Evolutionary conservation across 148 eudicot species (phyloP), one percentile per base, ranked within the genome.

Genomic region (Hydrangea macrophylla): DNA sequence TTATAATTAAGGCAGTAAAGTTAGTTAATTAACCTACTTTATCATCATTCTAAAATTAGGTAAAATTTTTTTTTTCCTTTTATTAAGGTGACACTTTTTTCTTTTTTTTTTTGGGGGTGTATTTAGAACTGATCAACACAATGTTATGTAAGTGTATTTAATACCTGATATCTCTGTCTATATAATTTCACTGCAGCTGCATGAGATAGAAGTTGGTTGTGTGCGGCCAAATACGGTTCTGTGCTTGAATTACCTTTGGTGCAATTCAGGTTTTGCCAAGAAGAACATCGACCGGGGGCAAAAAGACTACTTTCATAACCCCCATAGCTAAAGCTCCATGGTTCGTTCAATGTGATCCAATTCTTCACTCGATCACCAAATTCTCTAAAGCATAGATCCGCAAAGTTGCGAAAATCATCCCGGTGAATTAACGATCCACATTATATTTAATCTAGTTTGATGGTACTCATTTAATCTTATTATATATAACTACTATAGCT

Each of bases 311-410:
- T 44, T 2, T 32, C 42, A 51, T 78, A 74, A 7, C 75, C 63
- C 7, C 24, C 40, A 1, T 23, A 6, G 55, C 60, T 64, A 31
- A 58, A 78, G 59, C 31, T 62, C 35, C 73, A 75, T 7, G 90
- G 90, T 60, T 86, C 90, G 31, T 86, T 86, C 2, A 83, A 40
- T 12, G 87, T 86, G 9, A 69, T 70, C 90, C 90, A 86, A 59
- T 76, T 51, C 75, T 86, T 83, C 50, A 83, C 87, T 22, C 73
- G 61, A 62, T 83, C 60, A 0, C 86, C 90, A 58, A 70, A 85
- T 65, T 63, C 76, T 17, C 62, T 65, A 65, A 79, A 86, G 66
- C 87, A 86, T 12, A 81, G 62, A 2, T 78, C 75, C 1, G 80
- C 85, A 67, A 42, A 86, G 33, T 76, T 78, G 10, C 48, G 64